Percentiles rank a stretch among this genome's conserved stretches.
Conservation (phyloP, 169 alveolate genomes). For the Plasmodium vinckei region DNA sequence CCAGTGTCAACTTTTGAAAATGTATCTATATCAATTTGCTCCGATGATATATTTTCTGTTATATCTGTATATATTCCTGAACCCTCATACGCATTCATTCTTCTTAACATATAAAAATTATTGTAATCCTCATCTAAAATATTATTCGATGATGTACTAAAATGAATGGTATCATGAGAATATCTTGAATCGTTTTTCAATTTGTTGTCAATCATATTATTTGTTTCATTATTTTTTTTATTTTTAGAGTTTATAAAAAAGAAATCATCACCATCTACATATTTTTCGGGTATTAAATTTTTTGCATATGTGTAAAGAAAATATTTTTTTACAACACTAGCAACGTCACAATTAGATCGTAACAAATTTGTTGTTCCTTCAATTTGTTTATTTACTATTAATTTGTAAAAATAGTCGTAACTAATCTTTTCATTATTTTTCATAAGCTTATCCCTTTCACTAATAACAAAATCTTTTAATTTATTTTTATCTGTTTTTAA, state of each 20-base stretch:
- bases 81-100: too few relatives aligned
- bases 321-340: slow-evolving; percentile 68
- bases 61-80: too few relatives aligned
- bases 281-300: slow-evolving; percentile 25
- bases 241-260: neutral
- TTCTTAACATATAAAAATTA: too few relatives aligned
- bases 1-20: too few relatives aligned
- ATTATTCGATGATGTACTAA: too few relatives aligned
- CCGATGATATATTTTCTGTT: too few relatives aligned
- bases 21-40: too few relatives aligned
- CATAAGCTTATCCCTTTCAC: slow-evolving; percentile 30
- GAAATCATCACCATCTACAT: neutral
- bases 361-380: slow-evolving; percentile 76
- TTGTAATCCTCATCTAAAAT: too few relatives aligned
- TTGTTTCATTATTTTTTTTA: neutral
- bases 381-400: slow-evolving; percentile 23
- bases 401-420: slow-evolving; percentile 38
- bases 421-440: slow-evolving; percentile 32
- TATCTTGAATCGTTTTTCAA: too few relatives aligned
- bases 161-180: too few relatives aligned
- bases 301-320: slow-evolving; percentile 73
- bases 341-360: slow-evolving; percentile 80
- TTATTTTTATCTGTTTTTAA: slow-evolving; percentile 29
- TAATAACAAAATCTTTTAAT: slow-evolving; percentile 29
- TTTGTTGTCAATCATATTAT: too few relatives aligned